Evolutionary conservation across 108 stramenopile species (phyloP).

Genomic region (Pseudonitzschia pungens): DNA sequence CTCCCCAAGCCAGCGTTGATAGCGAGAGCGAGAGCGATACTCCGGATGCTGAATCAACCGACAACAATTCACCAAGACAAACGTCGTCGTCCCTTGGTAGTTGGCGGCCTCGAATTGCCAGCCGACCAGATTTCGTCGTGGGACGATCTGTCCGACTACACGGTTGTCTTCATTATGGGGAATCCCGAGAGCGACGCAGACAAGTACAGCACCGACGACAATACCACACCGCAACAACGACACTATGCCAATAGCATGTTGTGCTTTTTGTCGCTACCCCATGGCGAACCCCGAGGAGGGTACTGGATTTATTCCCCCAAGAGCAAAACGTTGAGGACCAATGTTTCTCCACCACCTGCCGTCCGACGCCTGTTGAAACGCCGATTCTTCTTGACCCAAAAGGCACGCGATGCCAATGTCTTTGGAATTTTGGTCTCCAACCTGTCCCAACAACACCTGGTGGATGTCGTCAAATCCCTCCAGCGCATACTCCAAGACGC

Average conservation of each 20-base stretch:
- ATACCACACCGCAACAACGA: conserved; percentile 28
- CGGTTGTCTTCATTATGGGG: conserved; percentile 60
- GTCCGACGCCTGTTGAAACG: conserved; percentile 67
- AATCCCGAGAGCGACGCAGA: conserved; percentile 3
- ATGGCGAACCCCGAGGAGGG: conserved; percentile 16
- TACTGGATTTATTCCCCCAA: conserved; percentile 75
- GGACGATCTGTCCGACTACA: conserved; percentile 60
- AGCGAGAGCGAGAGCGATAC: neutral
- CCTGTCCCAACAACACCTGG: conserved; percentile 71
- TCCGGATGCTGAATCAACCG: neutral
- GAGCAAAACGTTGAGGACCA: neutral
- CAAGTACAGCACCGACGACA: conserved; percentile 5
- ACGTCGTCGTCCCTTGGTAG: conserved; percentile 16
- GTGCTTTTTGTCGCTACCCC: conserved; percentile 42
- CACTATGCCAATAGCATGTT: conserved; percentile 58
- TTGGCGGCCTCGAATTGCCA: conserved; percentile 81
- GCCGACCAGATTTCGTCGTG: conserved; percentile 22
- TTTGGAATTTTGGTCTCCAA: conserved; percentile 93
- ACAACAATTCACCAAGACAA: neutral
- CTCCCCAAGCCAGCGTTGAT: neutral
- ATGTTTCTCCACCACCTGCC: conserved; percentile 33
- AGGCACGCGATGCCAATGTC: conserved; percentile 77
- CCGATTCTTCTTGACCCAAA: conserved; percentile 85
- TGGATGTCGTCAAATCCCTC: conserved; percentile 61
- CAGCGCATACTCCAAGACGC: conserved; percentile 62